Conservation (phyloP, 257 asterid genomes). For the Solanum dulcamara region DNA sequence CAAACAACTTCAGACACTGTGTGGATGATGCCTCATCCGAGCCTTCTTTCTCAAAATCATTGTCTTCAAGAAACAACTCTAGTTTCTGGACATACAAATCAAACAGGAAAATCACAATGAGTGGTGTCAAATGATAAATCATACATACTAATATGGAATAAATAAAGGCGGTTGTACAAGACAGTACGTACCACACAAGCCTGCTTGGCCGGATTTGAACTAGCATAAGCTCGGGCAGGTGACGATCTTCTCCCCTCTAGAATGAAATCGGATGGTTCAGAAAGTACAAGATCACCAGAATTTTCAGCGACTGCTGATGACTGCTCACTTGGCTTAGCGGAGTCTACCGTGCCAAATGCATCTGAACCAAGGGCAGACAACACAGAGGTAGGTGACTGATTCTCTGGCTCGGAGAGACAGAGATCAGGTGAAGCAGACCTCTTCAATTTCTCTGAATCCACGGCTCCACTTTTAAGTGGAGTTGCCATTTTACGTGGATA, state of each 20-base stretch:
- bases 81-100: slow-evolving; percentile 28
- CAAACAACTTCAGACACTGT: slow-evolving; percentile 66
- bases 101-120: slow-evolving; percentile 10
- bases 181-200: slow-evolving; percentile 36
- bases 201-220: slow-evolving; percentile 32
- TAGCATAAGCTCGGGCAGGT: slow-evolving; percentile 23
- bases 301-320: slow-evolving; percentile 20
- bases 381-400: slow-evolving; percentile 71
- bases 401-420: slow-evolving; percentile 22
- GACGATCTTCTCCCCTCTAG: slow-evolving; percentile 17
- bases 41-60: slow-evolving; percentile 22
- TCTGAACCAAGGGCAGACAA: slow-evolving; percentile 53
- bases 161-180: not conserved
- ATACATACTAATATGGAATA: not conserved
- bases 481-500: slow-evolving; percentile 75
- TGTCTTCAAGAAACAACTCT: slow-evolving; percentile 30
- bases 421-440: slow-evolving; percentile 18
- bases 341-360: slow-evolving; percentile 24
- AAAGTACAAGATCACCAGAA: not conserved
- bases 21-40: slow-evolving; percentile 31
- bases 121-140: slow-evolving; percentile 6
- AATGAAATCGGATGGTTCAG: slow-evolving; percentile 18
- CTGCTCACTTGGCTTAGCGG: slow-evolving; percentile 25
- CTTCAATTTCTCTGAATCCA: slow-evolving; percentile 20
- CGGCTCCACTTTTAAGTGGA: slow-evolving; percentile 10